phyloP scores from a whole-genome alignment of 2,329 filamentous ascomycete genomes.

The Paraphoma sp. region DNA sequence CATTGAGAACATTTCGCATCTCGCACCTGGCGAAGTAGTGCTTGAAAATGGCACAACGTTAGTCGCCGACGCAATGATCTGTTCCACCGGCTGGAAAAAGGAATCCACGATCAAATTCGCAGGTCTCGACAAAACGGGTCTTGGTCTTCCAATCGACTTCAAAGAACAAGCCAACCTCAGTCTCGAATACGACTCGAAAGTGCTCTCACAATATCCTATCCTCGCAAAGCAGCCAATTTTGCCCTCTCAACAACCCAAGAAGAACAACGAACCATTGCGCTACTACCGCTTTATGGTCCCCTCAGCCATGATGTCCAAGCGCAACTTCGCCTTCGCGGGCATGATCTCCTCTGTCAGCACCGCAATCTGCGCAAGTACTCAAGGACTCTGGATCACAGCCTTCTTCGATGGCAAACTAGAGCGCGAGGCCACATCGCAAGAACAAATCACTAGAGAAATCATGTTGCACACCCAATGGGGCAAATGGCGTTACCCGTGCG shows the following conservation, averaged over 20 bases:
- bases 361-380: slow-evolving; percentile 36
- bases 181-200: slow-evolving; percentile 60
- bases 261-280: slow-evolving; percentile 1
- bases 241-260: slow-evolving; percentile 11
- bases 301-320: slow-evolving; percentile 29
- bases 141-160: slow-evolving; percentile 9
- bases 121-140: slow-evolving; percentile 6
- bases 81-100: slow-evolving; percentile 61
- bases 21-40: slow-evolving; percentile 55
- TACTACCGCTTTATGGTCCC: slow-evolving; percentile 50
- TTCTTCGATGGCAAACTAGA: slow-evolving; percentile 63
- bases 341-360: slow-evolving; percentile 43
- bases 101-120: slow-evolving; percentile 9
- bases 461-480: slow-evolving; percentile 29
- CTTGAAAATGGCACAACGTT: slow-evolving; percentile 55
- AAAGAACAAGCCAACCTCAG: slow-evolving; percentile 56
- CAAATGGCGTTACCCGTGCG: slow-evolving; percentile 27
- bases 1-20: slow-evolving; percentile 59
- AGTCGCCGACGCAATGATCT: slow-evolving; percentile 58
- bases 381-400: slow-evolving; percentile 59
- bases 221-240: slow-evolving; percentile 57
- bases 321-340: slow-evolving; percentile 49
- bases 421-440: slow-evolving; percentile 7
- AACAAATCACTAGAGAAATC: slow-evolving; percentile 20
- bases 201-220: slow-evolving; percentile 60